These are phyloP conservation scores for Draba incana DNA, from an alignment of 345 rosid genomes.

Conservation along the genomic window DNA sequence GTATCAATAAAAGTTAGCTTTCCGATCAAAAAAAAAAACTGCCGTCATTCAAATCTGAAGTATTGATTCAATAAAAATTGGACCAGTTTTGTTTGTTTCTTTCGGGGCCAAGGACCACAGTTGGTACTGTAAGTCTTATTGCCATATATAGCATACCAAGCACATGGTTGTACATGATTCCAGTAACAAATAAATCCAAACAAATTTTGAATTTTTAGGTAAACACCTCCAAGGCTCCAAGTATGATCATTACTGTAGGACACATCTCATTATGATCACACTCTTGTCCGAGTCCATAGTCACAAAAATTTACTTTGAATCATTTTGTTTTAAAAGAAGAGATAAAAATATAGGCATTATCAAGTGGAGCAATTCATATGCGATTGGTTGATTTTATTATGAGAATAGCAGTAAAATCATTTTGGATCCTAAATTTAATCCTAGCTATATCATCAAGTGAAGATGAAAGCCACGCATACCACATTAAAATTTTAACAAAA, in stretches of 20 bases:
- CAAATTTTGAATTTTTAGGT: background rate
- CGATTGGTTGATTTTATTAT: too few relatives aligned
- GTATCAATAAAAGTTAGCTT: too few relatives aligned
- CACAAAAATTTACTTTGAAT: background rate
- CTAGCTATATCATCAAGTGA: too few relatives aligned
- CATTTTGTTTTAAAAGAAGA: background rate
- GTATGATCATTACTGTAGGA: background rate
- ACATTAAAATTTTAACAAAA: too few relatives aligned
- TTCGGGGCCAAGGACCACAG: constrained; percentile 16
- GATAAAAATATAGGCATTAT: background rate
- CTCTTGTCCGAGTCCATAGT: background rate
- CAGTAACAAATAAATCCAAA: background rate
- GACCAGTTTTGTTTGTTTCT: constrained; percentile 5
- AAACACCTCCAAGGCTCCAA: background rate
- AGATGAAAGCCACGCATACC: too few relatives aligned
- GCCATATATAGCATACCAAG: background rate
- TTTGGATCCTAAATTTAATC: too few relatives aligned
- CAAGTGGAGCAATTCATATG: too few relatives aligned
- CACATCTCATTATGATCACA: background rate
- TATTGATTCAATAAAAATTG: background rate
- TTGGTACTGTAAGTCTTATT: constrained; percentile 15
- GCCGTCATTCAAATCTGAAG: too few relatives aligned
- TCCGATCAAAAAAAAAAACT: too few relatives aligned
- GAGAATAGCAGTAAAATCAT: too few relatives aligned
- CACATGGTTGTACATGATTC: constrained; percentile 5